Percentiles rank a stretch among this genome's conserved stretches.
These are phyloP conservation scores for Gloeopeniophorella convolvens DNA, from an alignment of 768 basidiomycete species.

Conservation along the genomic window DNA sequence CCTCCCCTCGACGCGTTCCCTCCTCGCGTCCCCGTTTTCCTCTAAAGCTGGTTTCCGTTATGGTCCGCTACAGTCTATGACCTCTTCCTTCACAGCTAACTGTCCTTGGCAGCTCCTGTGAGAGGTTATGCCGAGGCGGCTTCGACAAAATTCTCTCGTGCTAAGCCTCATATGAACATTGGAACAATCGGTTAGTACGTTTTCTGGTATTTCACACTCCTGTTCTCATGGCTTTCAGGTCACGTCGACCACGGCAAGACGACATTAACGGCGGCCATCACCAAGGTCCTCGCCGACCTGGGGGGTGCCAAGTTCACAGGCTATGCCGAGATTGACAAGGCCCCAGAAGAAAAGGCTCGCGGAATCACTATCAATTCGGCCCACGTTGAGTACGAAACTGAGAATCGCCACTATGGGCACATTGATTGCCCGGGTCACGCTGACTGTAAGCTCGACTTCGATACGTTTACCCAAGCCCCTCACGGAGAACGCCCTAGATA, in stretches of 20 bases:
- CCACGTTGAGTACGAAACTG: constrained; percentile 97
- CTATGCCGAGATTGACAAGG: constrained; percentile 97
- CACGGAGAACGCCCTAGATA: constrained; percentile 43
- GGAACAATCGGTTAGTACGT: constrained; percentile 76
- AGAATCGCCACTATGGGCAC: constrained; percentile 87
- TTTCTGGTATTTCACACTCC: background rate
- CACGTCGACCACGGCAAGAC: constrained; percentile 99
- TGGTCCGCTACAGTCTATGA: constrained; percentile 1
- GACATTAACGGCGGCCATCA: constrained; percentile 92
- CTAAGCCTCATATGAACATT: constrained; percentile 92
- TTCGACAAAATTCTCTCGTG: constrained; percentile 50
- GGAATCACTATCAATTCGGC: constrained; percentile 99
- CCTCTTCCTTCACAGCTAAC: background rate
- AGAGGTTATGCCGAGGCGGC: constrained; percentile 71
- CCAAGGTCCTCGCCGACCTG: constrained; percentile 76
- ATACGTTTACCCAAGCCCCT: constrained; percentile 16
- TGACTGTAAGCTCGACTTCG: constrained; percentile 58
- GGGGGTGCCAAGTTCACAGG: constrained; percentile 86
- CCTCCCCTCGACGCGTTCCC: constrained; percentile 6
- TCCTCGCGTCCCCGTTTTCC: background rate
- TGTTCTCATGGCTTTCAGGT: constrained; percentile 35
- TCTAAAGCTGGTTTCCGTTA: background rate
- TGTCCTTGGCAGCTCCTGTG: constrained; percentile 36
- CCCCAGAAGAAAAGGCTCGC: constrained; percentile 98
- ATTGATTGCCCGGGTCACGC: constrained; percentile 98